A percentile compares a stretch with the other conserved stretches of the same genome.
Evolutionary conservation across 345 rosid genomes (phyloP).

Genomic region (Camelina sativa): DNA sequence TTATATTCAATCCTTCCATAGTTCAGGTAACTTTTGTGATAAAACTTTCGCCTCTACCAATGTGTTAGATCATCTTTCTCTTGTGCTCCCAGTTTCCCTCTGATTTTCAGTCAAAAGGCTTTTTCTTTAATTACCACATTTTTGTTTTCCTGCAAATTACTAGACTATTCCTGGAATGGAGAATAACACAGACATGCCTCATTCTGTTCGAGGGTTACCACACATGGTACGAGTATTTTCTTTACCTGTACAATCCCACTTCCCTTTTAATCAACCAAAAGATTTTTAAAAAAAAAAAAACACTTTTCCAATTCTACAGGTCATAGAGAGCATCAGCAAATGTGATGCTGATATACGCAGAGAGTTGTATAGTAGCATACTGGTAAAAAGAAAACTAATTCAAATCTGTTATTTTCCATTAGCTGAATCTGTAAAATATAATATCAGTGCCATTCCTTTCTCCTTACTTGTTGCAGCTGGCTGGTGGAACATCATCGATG

Average conservation of each 20-base stretch:
- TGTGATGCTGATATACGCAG: constrained; percentile 94
- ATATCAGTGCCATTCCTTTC: not conserved
- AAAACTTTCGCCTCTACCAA: not conserved
- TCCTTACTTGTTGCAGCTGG: constrained; percentile 54
- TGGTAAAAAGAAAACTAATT: constrained; percentile 56
- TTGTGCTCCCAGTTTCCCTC: constrained; percentile 16
- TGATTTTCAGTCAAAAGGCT: not conserved
- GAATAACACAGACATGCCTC: constrained; percentile 56
- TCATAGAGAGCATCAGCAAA: constrained; percentile 83
- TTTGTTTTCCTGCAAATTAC: constrained; percentile 12
- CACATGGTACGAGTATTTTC: constrained; percentile 65
- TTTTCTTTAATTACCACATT: not conserved
- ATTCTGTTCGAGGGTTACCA: constrained; percentile 79
- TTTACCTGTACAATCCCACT: not conserved
- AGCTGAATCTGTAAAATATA: not conserved
- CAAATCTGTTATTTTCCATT: not conserved
- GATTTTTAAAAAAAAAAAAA: not conserved
- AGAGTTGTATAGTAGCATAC: constrained; percentile 85
- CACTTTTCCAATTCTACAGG: constrained; percentile 52
- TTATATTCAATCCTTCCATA: constrained; percentile 80
- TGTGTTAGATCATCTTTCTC: not conserved
- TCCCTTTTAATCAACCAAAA: not conserved
- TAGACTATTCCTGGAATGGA: constrained; percentile 95
- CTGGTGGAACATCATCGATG: constrained; percentile 99
- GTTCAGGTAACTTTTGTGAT: constrained; percentile 55